These are phyloP conservation scores for Penicillium aurantiogriseum DNA, from an alignment of 2,329 filamentous ascomycete species.

Conservation along the genomic window DNA sequence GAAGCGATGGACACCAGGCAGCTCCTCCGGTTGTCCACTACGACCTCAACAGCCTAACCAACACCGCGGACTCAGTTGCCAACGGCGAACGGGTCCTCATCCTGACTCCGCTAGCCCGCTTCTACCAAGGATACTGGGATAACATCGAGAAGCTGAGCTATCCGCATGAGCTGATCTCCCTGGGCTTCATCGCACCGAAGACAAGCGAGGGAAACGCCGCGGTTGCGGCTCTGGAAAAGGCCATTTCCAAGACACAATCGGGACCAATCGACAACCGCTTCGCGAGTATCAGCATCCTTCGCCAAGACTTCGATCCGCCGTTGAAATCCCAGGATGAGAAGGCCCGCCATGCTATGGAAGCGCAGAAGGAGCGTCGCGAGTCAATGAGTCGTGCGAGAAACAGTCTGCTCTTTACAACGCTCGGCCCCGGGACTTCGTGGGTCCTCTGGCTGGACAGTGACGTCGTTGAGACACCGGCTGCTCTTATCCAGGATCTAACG, in stretches of 20 bases:
- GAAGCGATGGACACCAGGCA: constrained; percentile 49
- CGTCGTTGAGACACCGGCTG: constrained; percentile 80
- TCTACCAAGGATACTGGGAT: constrained; percentile 95
- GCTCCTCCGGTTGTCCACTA: constrained; percentile 89
- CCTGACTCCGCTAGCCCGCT: constrained; percentile 86
- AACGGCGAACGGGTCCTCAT: constrained; percentile 87
- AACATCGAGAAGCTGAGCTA: constrained; percentile 82
- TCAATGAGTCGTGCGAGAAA: constrained; percentile 94
- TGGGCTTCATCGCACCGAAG: constrained; percentile 95
- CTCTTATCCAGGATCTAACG: constrained; percentile 88
- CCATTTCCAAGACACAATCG: constrained; percentile 81
- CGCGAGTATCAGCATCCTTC: constrained; percentile 87
- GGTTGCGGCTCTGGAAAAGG: constrained; percentile 76
- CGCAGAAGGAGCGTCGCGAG: constrained; percentile 81
- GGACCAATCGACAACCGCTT: constrained; percentile 80
- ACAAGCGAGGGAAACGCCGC: constrained; percentile 88
- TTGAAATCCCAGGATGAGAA: constrained; percentile 76
- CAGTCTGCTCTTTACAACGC: constrained; percentile 88
- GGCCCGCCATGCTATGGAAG: constrained; percentile 86
- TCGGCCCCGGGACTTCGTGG: constrained; percentile 90
- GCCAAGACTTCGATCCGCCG: constrained; percentile 89
- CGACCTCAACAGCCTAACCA: constrained; percentile 92
- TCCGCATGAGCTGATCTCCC: constrained; percentile 88
- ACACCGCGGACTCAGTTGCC: constrained; percentile 69
- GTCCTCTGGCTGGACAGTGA: constrained; percentile 95